Percentiles rank a stretch among this genome's conserved stretches.
Conservation (phyloP, 768 basidiomycete genomes). For the Agrocybe pediades region DNA sequence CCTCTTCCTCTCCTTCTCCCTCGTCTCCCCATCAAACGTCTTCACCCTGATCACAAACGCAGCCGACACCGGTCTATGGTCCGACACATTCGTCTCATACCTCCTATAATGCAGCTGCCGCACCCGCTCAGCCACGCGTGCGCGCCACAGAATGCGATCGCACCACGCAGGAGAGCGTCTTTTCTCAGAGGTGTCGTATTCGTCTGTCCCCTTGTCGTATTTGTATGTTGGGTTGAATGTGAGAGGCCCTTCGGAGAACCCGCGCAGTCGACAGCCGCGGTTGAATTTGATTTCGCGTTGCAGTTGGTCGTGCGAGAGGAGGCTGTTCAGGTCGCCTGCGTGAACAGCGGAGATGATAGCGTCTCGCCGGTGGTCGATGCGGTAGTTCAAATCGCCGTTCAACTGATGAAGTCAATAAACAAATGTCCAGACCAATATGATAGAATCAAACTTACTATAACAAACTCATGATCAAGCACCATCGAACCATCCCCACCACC, state of each 20-base stretch:
- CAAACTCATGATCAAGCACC: conserved; percentile 93
- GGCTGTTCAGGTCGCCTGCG: conserved; percentile 60
- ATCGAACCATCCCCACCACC: conserved; percentile 93
- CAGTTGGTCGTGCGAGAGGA: conserved; percentile 85
- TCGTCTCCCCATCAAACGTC: conserved; percentile 58
- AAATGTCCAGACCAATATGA: background rate
- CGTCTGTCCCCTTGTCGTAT: conserved; percentile 77
- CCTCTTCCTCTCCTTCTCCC: conserved; percentile 56
- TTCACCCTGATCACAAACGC: conserved; percentile 78
- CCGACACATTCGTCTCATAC: conserved; percentile 87
- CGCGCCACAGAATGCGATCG: conserved; percentile 86
- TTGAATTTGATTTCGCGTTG: conserved; percentile 87
- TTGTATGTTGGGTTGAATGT: conserved; percentile 93
- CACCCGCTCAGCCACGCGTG: conserved; percentile 58
- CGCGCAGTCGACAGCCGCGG: conserved; percentile 82
- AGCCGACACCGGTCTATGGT: conserved; percentile 88
- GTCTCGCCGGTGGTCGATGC: conserved; percentile 91
- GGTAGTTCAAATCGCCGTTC: conserved; percentile 96
- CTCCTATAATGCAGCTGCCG: conserved; percentile 70
- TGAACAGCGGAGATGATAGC: conserved; percentile 71
- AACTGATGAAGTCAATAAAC: conserved; percentile 44
- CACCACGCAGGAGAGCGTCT: conserved; percentile 94
- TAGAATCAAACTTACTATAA: conserved; percentile 61
- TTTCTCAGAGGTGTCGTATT: conserved; percentile 91
- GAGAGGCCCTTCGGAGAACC: conserved; percentile 81